Evolutionary conservation across 1,284 basidiomycete species (phyloP).

Genomic region (Ganoderma multipileum): DNA sequence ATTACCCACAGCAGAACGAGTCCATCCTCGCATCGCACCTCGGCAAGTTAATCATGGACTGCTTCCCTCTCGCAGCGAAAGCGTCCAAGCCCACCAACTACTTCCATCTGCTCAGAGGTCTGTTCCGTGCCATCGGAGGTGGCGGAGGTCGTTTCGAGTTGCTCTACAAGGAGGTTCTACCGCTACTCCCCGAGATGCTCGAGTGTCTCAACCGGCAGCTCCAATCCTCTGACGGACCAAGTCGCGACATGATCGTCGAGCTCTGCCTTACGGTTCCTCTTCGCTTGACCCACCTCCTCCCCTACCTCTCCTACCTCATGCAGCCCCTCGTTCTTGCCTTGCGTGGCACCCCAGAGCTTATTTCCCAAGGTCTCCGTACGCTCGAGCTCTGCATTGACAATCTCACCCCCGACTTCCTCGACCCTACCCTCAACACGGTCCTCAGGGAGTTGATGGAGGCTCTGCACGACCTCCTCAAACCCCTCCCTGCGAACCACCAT

Average conservation of each 20-base stretch:
- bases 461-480: slow-evolving; percentile 89
- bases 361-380: slow-evolving; percentile 95
- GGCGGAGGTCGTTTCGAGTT: slow-evolving; percentile 94
- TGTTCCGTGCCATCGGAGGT: slow-evolving; percentile 97
- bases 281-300: slow-evolving; percentile 94
- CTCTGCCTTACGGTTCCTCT: slow-evolving; percentile 97
- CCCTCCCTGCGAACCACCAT: slow-evolving; percentile 89
- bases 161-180: slow-evolving; percentile 96
- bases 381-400: slow-evolving; percentile 99
- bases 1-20: slow-evolving; percentile 86
- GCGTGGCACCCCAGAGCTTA: slow-evolving; percentile 87
- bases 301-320: slow-evolving; percentile 97
- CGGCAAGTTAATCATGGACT: slow-evolving; percentile 95
- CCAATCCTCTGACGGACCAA: slow-evolving; percentile 78
- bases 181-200: slow-evolving; percentile 95
- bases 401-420: slow-evolving; percentile 97
- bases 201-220: slow-evolving; percentile 94
- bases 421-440: slow-evolving; percentile 94
- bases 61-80: slow-evolving; percentile 93
- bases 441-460: slow-evolving; percentile 96
- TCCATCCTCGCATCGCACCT: slow-evolving; percentile 92
- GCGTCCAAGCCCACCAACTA: slow-evolving; percentile 93
- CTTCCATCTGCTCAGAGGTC: slow-evolving; percentile 91
- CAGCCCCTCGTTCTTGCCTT: slow-evolving; percentile 94
- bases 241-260: slow-evolving; percentile 94